Percentiles rank a stretch among this genome's conserved stretches.
These are phyloP conservation scores for Penicillium rolfsii DNA, from an alignment of 2,329 filamentous ascomycete genomes.

Conservation along the genomic window DNA sequence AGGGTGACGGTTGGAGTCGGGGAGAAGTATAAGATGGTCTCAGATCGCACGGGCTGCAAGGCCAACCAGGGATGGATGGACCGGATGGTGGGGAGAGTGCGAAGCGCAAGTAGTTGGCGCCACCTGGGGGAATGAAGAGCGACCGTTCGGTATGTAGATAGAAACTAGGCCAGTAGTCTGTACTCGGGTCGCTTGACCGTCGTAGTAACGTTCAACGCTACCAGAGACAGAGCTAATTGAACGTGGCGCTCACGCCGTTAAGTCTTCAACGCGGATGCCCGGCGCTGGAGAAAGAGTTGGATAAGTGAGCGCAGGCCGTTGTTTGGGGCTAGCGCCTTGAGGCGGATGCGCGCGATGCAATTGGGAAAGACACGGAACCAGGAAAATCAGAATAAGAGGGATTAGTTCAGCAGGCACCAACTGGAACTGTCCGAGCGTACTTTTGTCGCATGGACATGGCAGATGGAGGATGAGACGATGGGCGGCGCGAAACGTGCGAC, in stretches of 20 bases:
- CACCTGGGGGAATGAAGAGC: background rate
- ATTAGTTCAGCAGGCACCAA: slow-evolving; percentile 5
- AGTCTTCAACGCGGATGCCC: background rate
- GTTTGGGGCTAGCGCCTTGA: slow-evolving; percentile 5
- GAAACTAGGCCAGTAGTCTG: background rate
- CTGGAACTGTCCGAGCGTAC: slow-evolving; percentile 11
- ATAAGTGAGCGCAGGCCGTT: slow-evolving; percentile 14
- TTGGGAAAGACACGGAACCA: background rate
- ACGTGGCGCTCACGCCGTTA: slow-evolving; percentile 1
- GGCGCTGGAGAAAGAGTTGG: background rate
- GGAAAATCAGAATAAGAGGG: slow-evolving; percentile 2
- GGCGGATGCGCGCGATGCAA: slow-evolving; percentile 1
- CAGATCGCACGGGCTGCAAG: slow-evolving; percentile 10
- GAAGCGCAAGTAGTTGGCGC: background rate
- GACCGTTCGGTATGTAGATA: background rate
- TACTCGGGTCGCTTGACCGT: background rate
- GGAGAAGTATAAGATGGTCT: slow-evolving; percentile 13
- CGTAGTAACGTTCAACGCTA: background rate
- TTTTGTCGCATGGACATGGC: background rate
- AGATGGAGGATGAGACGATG: background rate
- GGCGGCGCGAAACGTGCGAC: background rate
- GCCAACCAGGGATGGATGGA: background rate
- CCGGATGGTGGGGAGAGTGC: background rate
- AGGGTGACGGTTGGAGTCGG: slow-evolving; percentile 17
- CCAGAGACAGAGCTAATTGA: background rate